A percentile compares a stretch with the other conserved stretches of the same genome.
Evolutionary conservation across 1,284 basidiomycete species (phyloP).

Genomic region (Trichosporon asahii): DNA sequence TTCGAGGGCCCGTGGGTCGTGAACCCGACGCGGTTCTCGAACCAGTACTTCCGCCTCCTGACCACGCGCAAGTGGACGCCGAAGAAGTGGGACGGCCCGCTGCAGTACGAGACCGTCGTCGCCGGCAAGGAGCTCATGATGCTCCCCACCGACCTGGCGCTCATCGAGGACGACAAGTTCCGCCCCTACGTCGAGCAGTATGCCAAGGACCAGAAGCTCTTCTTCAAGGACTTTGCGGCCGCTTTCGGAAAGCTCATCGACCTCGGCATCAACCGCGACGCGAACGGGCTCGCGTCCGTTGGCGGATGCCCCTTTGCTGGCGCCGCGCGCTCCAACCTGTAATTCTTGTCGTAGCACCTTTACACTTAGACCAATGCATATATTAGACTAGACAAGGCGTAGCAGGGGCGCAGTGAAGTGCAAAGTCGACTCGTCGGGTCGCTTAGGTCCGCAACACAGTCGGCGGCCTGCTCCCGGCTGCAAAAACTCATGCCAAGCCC

Average conservation of each 20-base stretch:
- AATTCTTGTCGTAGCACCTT: not conserved
- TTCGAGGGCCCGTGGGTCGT: slow-evolving; percentile 54
- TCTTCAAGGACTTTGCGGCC: slow-evolving; percentile 57
- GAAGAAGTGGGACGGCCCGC: slow-evolving; percentile 57
- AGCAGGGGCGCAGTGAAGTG: too few species aligned
- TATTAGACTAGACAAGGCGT: too few species aligned
- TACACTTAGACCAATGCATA: not conserved
- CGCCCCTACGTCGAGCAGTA: slow-evolving; percentile 53
- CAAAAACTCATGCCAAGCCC: too few species aligned
- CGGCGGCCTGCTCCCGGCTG: too few species aligned
- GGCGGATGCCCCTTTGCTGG: slow-evolving; percentile 47
- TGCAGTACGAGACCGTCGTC: slow-evolving; percentile 53
- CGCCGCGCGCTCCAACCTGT: slow-evolving; percentile 12
- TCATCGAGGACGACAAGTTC: slow-evolving; percentile 52
- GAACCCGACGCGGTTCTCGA: slow-evolving; percentile 55
- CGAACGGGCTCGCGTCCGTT: slow-evolving; percentile 46
- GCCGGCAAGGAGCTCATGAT: slow-evolving; percentile 58
- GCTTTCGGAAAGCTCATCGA: slow-evolving; percentile 53
- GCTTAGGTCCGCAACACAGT: too few species aligned
- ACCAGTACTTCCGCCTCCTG: slow-evolving; percentile 55
- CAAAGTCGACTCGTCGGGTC: too few species aligned
- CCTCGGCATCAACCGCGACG: slow-evolving; percentile 52
- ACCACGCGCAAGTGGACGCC: slow-evolving; percentile 56
- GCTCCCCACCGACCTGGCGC: slow-evolving; percentile 56
- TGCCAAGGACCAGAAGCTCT: slow-evolving; percentile 57